Conservation (phyloP, 768 basidiomycete genomes). For the Lentinula detonsa region DNA sequence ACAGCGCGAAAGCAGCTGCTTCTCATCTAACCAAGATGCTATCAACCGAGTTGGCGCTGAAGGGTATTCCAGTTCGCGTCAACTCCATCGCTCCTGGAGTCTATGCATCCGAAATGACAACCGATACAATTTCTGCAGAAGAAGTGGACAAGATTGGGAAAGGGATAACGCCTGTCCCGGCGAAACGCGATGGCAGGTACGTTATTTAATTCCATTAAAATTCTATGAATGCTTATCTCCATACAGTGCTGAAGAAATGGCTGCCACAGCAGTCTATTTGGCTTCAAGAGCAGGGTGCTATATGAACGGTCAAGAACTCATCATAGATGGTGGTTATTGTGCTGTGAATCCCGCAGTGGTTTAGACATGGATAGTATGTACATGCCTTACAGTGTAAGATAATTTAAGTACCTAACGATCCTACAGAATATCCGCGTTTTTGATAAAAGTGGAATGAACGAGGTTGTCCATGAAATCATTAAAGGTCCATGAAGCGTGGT, state of each 20-base stretch:
- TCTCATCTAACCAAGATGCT: conserved; percentile 75
- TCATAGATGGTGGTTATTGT: conserved; percentile 70
- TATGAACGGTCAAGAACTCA: conserved; percentile 72
- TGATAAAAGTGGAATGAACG: background rate
- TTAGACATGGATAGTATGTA: conserved; percentile 14
- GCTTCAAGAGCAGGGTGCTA: conserved; percentile 70
- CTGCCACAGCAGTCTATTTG: conserved; percentile 72
- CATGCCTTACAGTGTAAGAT: background rate
- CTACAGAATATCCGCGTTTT: background rate
- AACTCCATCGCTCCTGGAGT: conserved; percentile 74
- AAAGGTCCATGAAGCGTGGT: background rate
- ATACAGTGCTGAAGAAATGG: conserved; percentile 63
- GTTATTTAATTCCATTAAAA: conserved; percentile 18
- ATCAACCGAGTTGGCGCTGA: conserved; percentile 68
- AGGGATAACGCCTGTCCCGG: conserved; percentile 56
- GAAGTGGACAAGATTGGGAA: conserved; percentile 51
- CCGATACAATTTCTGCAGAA: conserved; percentile 37
- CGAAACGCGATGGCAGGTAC: conserved; percentile 59
- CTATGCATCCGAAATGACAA: conserved; percentile 73
- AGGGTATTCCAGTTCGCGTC: conserved; percentile 62
- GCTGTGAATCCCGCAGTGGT: conserved; percentile 62
- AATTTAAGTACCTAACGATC: background rate
- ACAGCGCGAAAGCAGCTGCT: conserved; percentile 74
- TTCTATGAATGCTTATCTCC: background rate
- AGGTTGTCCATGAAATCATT: background rate